Percentiles rank a stretch among this genome's conserved stretches.
Evolutionary conservation across 306 rosid species (phyloP).

Genomic region (Vicia villosa): DNA sequence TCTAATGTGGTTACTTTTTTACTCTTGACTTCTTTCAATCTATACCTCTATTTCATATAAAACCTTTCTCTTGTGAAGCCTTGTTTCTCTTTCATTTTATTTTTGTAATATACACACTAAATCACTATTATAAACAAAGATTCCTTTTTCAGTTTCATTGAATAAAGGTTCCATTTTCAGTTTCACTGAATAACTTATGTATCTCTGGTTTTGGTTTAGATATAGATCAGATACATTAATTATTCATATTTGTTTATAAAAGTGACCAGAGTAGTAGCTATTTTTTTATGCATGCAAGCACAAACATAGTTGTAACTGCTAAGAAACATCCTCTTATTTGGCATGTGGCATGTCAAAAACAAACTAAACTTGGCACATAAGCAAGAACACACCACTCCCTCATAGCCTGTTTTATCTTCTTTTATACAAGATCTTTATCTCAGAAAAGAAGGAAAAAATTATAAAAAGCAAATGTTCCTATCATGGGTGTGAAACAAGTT

Average conservation of each 20-base stretch:
- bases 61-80: not conserved
- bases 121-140: too few relatives aligned
- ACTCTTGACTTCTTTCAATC: not conserved
- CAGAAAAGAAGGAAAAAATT: not conserved
- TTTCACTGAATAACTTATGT: too few relatives aligned
- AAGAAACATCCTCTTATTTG: constrained; percentile 2
- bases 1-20: constrained; percentile 38
- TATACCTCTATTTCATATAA: not conserved
- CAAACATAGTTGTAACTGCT: constrained; percentile 22
- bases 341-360: not conserved
- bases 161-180: too few relatives aligned
- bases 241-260: too few relatives aligned
- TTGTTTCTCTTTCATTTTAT: not conserved
- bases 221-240: too few relatives aligned
- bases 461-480: not conserved
- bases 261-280: too few relatives aligned
- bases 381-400: not conserved
- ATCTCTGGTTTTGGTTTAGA: too few relatives aligned
- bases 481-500: constrained; percentile 18
- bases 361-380: not conserved
- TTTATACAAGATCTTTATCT: not conserved
- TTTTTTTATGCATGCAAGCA: not conserved
- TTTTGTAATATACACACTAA: not conserved
- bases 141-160: too few relatives aligned
- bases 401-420: not conserved